Conservation (phyloP, 2,329 filamentous ascomycete species). For the Stromatinia cepivora region DNA sequence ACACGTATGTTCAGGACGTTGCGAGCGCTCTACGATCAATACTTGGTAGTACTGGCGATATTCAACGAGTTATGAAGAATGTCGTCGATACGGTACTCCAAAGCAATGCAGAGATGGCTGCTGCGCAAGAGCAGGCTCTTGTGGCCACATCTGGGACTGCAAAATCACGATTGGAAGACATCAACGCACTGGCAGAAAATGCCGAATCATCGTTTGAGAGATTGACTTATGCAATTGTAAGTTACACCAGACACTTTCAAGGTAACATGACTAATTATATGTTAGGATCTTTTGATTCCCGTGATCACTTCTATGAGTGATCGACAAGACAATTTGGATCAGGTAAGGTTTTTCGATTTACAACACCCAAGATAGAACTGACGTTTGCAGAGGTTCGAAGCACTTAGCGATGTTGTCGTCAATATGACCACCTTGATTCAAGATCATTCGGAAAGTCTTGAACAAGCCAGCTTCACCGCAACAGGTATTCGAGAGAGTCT, state of each 20-base stretch:
- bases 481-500: slow-evolving; percentile 34
- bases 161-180: slow-evolving; percentile 27
- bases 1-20: slow-evolving; percentile 4
- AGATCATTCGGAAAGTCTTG: slow-evolving; percentile 33
- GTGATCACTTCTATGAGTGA: slow-evolving; percentile 30
- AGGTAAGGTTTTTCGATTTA: slow-evolving; percentile 26
- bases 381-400: slow-evolving; percentile 31
- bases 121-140: slow-evolving; percentile 36
- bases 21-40: slow-evolving; percentile 19
- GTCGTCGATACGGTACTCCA: slow-evolving; percentile 27
- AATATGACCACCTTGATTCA: slow-evolving; percentile 36
- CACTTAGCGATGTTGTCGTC: slow-evolving; percentile 27
- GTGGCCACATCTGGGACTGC: slow-evolving; percentile 30
- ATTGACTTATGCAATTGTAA: slow-evolving; percentile 31
- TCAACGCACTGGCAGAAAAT: slow-evolving; percentile 32
- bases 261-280: slow-evolving; percentile 18
- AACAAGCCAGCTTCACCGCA: slow-evolving; percentile 31
- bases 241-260: slow-evolving; percentile 10
- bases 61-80: slow-evolving; percentile 28
- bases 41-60: slow-evolving; percentile 25
- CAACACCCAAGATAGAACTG: background rate
- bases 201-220: slow-evolving; percentile 29
- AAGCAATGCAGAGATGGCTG: slow-evolving; percentile 37
- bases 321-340: slow-evolving; percentile 33
- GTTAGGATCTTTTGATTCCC: slow-evolving; percentile 29